phyloP scores from a whole-genome alignment of 2,329 filamentous ascomycete species.

The Talaromyces sp. region DNA sequence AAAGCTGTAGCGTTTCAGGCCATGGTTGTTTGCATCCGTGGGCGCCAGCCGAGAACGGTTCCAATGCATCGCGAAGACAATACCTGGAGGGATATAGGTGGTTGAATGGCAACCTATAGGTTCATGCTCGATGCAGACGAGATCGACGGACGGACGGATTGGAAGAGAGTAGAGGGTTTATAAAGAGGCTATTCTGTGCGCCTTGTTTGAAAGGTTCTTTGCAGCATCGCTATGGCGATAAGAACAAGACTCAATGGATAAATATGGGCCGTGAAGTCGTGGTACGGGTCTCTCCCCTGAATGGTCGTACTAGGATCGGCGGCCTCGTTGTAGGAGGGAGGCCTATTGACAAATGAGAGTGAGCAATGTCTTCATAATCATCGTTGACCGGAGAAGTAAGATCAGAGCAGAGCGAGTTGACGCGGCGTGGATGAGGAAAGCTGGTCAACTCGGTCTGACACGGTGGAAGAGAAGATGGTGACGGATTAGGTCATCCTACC shows the following conservation, averaged over 20 bases:
- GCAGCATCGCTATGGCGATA: background rate
- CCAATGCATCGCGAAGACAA: conserved; percentile 32
- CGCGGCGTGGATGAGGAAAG: background rate
- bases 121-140: conserved; percentile 6
- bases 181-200: background rate
- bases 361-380: conserved; percentile 3
- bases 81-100: background rate
- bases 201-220: background rate
- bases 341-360: background rate
- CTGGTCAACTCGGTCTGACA: background rate
- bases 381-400: background rate
- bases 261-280: background rate
- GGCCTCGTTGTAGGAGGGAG: background rate
- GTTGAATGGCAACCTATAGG: background rate
- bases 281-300: background rate
- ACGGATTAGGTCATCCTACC: conserved; percentile 11
- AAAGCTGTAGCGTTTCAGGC: conserved; percentile 29
- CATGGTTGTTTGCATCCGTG: conserved; percentile 21
- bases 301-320: background rate
- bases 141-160: background rate
- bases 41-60: conserved; percentile 32
- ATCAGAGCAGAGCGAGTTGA: background rate
- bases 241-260: background rate
- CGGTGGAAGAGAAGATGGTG: background rate
- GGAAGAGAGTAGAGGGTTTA: background rate